Percentiles rank a stretch among this genome's conserved stretches.
Evolutionary conservation across 345 rosid species (phyloP).

Genomic region (Eucalyptus cloeziana): DNA sequence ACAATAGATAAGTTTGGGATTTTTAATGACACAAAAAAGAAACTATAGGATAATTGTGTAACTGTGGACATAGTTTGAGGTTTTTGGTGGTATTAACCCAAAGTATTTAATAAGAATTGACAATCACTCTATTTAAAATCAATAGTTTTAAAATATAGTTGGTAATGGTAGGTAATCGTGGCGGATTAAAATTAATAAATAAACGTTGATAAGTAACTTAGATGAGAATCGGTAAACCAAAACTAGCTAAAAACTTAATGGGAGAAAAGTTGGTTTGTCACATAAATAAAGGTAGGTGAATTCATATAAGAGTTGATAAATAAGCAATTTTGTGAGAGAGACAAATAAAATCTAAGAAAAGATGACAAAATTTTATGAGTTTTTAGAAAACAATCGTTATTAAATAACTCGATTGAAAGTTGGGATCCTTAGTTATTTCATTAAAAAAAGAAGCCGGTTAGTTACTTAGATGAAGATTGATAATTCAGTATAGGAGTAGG

Average conservation of each 20-base stretch:
- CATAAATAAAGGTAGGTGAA: background rate
- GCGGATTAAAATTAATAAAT: background rate
- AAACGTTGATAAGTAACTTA: background rate
- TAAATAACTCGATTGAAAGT: background rate
- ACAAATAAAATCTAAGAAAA: background rate
- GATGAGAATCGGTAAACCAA: background rate
- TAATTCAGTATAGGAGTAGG: background rate
- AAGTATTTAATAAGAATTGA: background rate
- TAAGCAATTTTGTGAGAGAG: background rate
- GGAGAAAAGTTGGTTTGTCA: background rate
- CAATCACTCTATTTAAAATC: background rate
- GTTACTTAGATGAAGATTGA: background rate
- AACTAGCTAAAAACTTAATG: background rate
- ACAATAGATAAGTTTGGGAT: no score
- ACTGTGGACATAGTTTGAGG: no score
- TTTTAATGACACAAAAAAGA: no score
- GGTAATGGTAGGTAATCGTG: background rate
- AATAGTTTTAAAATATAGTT: background rate
- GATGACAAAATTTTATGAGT: no score
- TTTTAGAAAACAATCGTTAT: background rate
- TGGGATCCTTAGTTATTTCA: background rate
- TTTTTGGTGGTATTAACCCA: no score
- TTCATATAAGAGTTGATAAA: background rate
- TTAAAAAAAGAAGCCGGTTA: background rate
- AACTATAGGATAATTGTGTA: no score